Percentiles rank a stretch among this genome's conserved stretches.
These are phyloP conservation scores for Scopulariopsis brevicaulis DNA, from an alignment of 2,329 filamentous ascomycete genomes.

Conservation along the genomic window DNA sequence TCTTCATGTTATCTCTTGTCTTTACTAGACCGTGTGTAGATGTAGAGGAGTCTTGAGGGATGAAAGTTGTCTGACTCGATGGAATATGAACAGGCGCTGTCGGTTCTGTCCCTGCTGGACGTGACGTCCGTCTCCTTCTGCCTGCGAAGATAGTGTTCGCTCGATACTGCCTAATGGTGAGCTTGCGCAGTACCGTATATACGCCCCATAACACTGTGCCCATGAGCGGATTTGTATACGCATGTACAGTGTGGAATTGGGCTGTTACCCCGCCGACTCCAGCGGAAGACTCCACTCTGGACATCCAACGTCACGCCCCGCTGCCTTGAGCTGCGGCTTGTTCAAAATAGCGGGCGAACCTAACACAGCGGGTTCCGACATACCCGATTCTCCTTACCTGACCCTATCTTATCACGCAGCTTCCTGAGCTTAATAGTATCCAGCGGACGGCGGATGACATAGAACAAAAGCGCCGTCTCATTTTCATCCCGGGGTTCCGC, in stretches of 20 bases:
- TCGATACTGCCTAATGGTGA: background rate
- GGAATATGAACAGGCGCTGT: background rate
- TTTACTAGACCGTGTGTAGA: background rate
- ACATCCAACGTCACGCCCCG: background rate
- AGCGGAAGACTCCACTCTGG: background rate
- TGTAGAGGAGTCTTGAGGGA: background rate
- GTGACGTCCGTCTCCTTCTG: no score
- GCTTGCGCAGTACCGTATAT: background rate
- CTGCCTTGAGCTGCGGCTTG: background rate
- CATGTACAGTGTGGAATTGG: background rate
- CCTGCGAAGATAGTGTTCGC: background rate
- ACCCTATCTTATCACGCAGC: background rate
- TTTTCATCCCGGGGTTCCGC: background rate
- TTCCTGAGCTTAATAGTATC: background rate
- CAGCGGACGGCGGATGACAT: background rate
- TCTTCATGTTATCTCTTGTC: background rate
- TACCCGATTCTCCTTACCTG: background rate
- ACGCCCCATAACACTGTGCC: background rate
- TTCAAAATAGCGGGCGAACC: background rate
- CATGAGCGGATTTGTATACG: background rate
- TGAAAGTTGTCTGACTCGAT: background rate
- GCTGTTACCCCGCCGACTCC: background rate
- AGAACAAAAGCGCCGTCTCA: background rate
- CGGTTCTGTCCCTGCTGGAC: no score
- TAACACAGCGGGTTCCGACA: background rate